Base-by-base conservation (phyloP, 2,329 filamentous ascomycete genomes). In the Geosmithia flava region DNA sequence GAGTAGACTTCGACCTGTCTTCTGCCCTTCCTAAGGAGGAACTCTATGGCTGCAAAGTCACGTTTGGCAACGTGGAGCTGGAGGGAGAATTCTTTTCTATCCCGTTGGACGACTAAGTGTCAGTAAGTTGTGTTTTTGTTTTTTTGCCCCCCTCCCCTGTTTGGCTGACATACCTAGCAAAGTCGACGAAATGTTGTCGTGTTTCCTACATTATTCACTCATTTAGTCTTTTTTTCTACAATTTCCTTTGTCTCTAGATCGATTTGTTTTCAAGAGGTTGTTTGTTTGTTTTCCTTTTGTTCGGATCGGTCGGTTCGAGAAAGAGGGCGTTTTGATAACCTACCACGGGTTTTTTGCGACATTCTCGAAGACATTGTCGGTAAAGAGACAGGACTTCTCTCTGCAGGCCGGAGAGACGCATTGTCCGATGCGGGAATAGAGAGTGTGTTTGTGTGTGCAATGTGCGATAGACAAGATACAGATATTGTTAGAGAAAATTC, bases 301-400 rank as follows among this genome's bases (percentile, higher is more conserved):
- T 5, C 17, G 11, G 37, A n/a, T n/a, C n/a, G n/a, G n/a, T n/a
- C n/a, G n/a, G n/a, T n/a, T 40, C 17, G 37, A 11, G 17, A 11
- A 15, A 42, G n/a, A 2, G 41, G n/a, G 19, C 17, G 41, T n/a
- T 11, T n/a, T 20, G 16, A 19, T 42, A 11, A 11, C 58, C 52
- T 63, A 91, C 87, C 57, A 68, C 62, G 46, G 90, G 88, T 64
- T 98, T 97, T 59, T 81, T 83, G 51, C 83, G 79, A 50, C 84
- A 81, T 59, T 86, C 87, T 51, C 90, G 80, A 23, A 98, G 70
- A 58, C 91, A 97, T 60, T 81, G 78, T 50, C 91, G 81, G 63
- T 97, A 98, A 15, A 98, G 77, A 33, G 81, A 74, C 47, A 97
- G 66, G 3, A 96, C 91, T 59, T 95, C 88, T 58, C 79, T 83